Evolutionary conservation across 306 rosid genomes (phyloP).

Genomic region (Hippophae rhamnoides): DNA sequence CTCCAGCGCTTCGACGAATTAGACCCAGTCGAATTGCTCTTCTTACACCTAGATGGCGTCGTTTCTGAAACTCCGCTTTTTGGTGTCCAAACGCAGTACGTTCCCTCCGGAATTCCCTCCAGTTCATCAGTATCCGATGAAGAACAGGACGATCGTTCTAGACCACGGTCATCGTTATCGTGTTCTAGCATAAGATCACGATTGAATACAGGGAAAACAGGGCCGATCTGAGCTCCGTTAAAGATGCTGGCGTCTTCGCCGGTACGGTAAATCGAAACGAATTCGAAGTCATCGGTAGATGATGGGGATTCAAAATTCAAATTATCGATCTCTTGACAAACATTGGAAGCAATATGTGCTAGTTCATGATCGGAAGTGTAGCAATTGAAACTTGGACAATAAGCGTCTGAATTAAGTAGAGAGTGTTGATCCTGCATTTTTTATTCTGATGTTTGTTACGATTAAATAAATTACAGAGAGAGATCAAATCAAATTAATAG

Average conservation of each 20-base stretch:
- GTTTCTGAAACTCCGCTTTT: constrained; percentile 13
- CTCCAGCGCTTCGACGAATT: constrained; percentile 58
- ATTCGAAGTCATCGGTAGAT: constrained; percentile 43
- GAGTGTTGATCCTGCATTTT: constrained; percentile 19
- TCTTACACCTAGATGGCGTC: constrained; percentile 35
- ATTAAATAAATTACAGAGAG: neutral
- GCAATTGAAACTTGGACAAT: constrained; percentile 36
- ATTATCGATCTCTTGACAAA: constrained; percentile 15
- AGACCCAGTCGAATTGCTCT: constrained; percentile 77
- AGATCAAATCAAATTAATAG: neutral
- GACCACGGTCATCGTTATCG: neutral
- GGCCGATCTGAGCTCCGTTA: constrained; percentile 16
- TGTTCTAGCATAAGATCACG: constrained; percentile 22
- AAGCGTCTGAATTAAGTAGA: constrained; percentile 1
- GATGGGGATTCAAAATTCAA: neutral
- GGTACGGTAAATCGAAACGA: constrained; percentile 34
- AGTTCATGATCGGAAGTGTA: constrained; percentile 13
- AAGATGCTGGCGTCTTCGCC: constrained; percentile 16
- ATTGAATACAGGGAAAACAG: constrained; percentile 58
- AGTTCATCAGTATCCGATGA: constrained; percentile 39
- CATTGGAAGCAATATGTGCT: constrained; percentile 26
- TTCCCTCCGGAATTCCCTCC: constrained; percentile 44
- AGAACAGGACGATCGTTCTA: constrained; percentile 22
- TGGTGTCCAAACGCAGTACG: constrained; percentile 79
- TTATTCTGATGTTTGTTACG: neutral